Evolutionary conservation across 2,329 filamentous ascomycete genomes (phyloP).

Genomic region (Elsinoe arachidis): DNA sequence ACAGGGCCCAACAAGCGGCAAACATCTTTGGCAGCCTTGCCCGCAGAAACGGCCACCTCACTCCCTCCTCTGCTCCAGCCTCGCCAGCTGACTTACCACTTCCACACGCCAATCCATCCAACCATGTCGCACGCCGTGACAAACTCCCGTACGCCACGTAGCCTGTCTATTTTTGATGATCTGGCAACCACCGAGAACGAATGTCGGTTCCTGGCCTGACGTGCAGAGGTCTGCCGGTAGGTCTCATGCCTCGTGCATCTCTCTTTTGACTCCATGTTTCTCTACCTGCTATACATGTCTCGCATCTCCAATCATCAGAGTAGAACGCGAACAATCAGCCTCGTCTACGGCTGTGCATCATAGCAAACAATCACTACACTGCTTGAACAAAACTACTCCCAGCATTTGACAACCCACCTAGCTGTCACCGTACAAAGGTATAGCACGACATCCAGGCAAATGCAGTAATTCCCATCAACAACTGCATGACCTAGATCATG

Average conservation of each 20-base stretch:
- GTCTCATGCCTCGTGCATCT: background rate
- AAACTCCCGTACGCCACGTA: background rate
- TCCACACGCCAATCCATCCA: background rate
- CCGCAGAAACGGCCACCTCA: constrained; percentile 2
- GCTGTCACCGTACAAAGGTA: no score
- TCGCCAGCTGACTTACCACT: background rate
- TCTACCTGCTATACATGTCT: background rate
- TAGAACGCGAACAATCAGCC: constrained; percentile 1
- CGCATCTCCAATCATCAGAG: background rate
- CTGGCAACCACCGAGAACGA: background rate
- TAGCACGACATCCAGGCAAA: background rate
- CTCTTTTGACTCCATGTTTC: constrained; percentile 1
- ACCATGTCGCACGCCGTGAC: background rate
- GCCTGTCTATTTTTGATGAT: constrained; percentile 9
- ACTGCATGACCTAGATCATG: background rate
- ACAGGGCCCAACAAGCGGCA: background rate
- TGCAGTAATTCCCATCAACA: background rate
- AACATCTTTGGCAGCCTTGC: background rate
- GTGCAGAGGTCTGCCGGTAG: background rate
- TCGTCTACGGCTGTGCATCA: background rate
- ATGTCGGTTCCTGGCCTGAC: background rate
- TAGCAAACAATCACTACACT: background rate
- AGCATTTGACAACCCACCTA: background rate
- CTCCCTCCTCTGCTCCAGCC: background rate
- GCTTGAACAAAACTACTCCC: background rate